phyloP scores from a whole-genome alignment of 163 green algal species.

The Botryococcus braunii region DNA sequence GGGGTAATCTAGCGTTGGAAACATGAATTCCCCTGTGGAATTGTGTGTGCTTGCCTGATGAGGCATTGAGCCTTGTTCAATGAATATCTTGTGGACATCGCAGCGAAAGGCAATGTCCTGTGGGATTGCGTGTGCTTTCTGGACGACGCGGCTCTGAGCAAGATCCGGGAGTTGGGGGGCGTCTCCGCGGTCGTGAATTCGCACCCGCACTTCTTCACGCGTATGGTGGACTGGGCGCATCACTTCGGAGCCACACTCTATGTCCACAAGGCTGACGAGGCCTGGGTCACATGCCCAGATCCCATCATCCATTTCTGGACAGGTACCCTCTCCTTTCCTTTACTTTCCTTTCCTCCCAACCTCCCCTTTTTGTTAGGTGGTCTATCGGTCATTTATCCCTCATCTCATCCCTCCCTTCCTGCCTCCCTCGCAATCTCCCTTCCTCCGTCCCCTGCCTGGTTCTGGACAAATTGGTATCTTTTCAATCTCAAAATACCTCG shows the following conservation, averaged over 20 bases:
- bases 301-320: conserved; percentile 8
- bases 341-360: neutral
- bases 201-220: conserved; percentile 36
- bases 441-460: too few relatives aligned
- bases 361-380: too few relatives aligned
- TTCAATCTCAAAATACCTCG: too few relatives aligned
- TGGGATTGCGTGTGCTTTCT: conserved; percentile 33
- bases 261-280: conserved; percentile 11
- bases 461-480: too few relatives aligned
- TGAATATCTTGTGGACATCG: too few relatives aligned
- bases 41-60: too few relatives aligned
- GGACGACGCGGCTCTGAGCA: neutral
- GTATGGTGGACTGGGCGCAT: conserved; percentile 19
- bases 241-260: conserved; percentile 14
- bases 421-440: too few relatives aligned
- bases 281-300: conserved; percentile 12
- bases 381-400: too few relatives aligned
- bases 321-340: neutral
- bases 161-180: conserved; percentile 18
- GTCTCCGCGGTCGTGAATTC: conserved; percentile 30
- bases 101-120: conserved; percentile 23
- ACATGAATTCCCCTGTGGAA: too few relatives aligned
- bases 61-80: too few relatives aligned
- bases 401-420: too few relatives aligned
- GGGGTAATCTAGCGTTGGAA: too few relatives aligned